These are phyloP conservation scores for Alternaria consortialis DNA, from an alignment of 2,329 filamentous ascomycete species.

Conservation along the genomic window DNA sequence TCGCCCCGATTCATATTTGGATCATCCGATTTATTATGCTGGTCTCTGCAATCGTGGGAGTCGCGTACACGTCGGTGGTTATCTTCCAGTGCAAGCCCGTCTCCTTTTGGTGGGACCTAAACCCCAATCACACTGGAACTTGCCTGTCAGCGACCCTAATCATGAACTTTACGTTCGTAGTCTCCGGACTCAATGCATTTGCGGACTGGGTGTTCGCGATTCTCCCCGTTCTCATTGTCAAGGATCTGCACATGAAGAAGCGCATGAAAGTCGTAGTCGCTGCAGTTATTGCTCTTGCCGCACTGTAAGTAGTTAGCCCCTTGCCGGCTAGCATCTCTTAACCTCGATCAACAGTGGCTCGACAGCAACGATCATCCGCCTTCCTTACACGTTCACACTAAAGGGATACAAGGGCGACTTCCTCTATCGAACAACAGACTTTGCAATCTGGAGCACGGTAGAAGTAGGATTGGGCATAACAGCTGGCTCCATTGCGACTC, in stretches of 20 bases:
- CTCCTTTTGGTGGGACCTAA: slow-evolving; percentile 58
- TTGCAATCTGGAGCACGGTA: slow-evolving; percentile 44
- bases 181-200: slow-evolving; percentile 39
- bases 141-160: slow-evolving; percentile 57
- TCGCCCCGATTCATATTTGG: slow-evolving; percentile 53
- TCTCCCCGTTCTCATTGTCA: slow-evolving; percentile 60
- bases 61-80: slow-evolving; percentile 60
- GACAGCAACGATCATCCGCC: slow-evolving; percentile 42
- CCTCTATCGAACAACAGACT: slow-evolving; percentile 42
- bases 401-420: slow-evolving; percentile 42
- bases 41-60: slow-evolving; percentile 55
- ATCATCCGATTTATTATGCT: slow-evolving; percentile 59
- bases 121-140: slow-evolving; percentile 47
- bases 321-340: slow-evolving; percentile 7
- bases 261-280: slow-evolving; percentile 63
- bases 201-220: slow-evolving; percentile 43
- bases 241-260: slow-evolving; percentile 63
- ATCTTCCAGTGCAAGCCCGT: slow-evolving; percentile 63
- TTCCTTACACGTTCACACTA: slow-evolving; percentile 39
- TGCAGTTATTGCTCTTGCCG: slow-evolving; percentile 60
- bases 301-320: slow-evolving; percentile 34
- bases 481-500: slow-evolving; percentile 40
- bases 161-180: slow-evolving; percentile 59
- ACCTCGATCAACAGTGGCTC: slow-evolving; percentile 48
- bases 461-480: slow-evolving; percentile 42